Evolutionary conservation across 2,329 filamentous ascomycete species (phyloP), one percentile per base, ranked within the genome.

Genomic region (Talaromyces sp.): DNA sequence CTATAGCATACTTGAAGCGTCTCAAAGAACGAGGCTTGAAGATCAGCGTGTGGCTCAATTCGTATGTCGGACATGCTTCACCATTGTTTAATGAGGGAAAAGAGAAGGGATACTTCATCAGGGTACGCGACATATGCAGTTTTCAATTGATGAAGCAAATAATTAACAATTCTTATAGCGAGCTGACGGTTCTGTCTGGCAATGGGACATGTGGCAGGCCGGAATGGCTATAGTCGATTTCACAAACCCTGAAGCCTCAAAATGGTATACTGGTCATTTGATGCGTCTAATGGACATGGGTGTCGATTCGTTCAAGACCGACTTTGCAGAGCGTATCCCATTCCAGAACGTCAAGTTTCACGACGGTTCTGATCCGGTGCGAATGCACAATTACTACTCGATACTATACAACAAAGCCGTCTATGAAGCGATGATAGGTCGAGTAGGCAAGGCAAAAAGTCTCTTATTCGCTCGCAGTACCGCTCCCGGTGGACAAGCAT

Each of bases 341-440:
- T 85, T 84, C 5, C 81, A 84, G 58, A 86, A 89, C 69, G 85
- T 91, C 6, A 81, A 85, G 68, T 92, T 89, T 84, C 80, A 86
- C 71, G 87, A 91, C 69, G 72, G 79, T 57, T 80, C 79, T 5
- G 87, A 91, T 69, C 84, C 88, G 1, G 80, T 80, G 60, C 85
- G 85, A 70, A 92, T 92, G 89, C 90, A 91, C 78, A 92, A 92
- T 76, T 91, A 86, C 79, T 92, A 91, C 74, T 83, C 89, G n/a
- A 89, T 89, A 72, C 76, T 88, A 3, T 92, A 90, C 80, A 92
- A 91, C 81, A 85, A 87, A 69, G 75, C 86, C 64, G 89, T 91
- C 8, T 91, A 89, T 73, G 85, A 89, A 70, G 83, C 87, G 1
- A 81, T 91, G 13, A 84, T 87, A 72, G 78, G 79, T 78, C 68